Evolutionary conservation across 306 rosid species (phyloP).

Genomic region (Castanea crenata): DNA sequence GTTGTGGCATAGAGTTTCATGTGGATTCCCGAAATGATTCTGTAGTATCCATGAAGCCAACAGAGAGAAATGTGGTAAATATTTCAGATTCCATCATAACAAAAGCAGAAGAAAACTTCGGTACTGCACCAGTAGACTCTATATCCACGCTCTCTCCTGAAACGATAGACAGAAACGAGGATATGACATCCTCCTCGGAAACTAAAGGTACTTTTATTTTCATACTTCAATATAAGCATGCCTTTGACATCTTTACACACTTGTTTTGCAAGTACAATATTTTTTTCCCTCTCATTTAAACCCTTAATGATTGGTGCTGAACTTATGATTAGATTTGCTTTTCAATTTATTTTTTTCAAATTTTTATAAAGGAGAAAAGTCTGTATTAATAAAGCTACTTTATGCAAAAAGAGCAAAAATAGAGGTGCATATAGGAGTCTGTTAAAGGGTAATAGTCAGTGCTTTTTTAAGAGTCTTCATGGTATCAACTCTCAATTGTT

Average conservation of each 20-base stretch:
- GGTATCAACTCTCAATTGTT: background rate
- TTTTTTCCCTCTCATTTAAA: background rate
- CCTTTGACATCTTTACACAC: background rate
- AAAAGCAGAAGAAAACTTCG: conserved; percentile 17
- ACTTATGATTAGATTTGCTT: background rate
- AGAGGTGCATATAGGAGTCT: background rate
- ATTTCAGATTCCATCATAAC: conserved; percentile 13
- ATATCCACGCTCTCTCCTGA: conserved; percentile 25
- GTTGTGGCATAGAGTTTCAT: conserved; percentile 27
- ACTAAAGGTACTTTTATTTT: conserved; percentile 25
- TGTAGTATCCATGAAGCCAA: conserved; percentile 21
- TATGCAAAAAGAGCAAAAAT: too few species aligned
- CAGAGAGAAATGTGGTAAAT: conserved; percentile 23
- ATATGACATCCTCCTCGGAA: conserved; percentile 22
- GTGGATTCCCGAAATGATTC: conserved; percentile 24
- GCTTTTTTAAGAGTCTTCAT: background rate
- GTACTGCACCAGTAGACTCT: conserved; percentile 24
- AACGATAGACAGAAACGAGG: conserved; percentile 17
- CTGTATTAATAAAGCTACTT: too few species aligned
- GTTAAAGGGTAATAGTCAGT: background rate
- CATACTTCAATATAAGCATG: background rate
- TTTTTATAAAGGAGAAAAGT: too few species aligned
- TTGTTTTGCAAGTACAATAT: background rate
- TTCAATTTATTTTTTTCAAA: background rate
- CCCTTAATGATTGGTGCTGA: background rate